These are phyloP conservation scores for Rhizophagus sp. DNA, from an alignment of 192 early-diverging fungal genomes.

Conservation along the genomic window DNA sequence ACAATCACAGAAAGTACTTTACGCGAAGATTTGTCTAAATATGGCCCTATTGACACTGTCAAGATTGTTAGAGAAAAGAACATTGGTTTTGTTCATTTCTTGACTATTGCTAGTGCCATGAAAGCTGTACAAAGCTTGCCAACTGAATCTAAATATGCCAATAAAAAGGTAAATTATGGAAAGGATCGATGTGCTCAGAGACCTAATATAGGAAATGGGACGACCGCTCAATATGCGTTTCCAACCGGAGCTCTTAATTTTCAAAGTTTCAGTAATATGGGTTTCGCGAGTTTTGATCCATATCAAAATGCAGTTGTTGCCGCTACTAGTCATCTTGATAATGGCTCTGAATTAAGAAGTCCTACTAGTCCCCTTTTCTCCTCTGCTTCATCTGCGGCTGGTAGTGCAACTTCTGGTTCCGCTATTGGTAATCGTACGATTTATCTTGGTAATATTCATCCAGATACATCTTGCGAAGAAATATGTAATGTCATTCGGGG, in stretches of 20 bases:
- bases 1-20: conserved; percentile 56
- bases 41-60: conserved; percentile 74
- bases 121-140: conserved; percentile 69
- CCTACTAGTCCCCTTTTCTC: conserved; percentile 28
- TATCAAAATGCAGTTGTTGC: conserved; percentile 31
- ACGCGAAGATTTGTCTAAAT: conserved; percentile 62
- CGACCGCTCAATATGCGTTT: conserved; percentile 30
- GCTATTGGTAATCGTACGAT: conserved; percentile 70
- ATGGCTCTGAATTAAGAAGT: conserved; percentile 13
- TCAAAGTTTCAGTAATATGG: conserved; percentile 34
- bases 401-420: conserved; percentile 31
- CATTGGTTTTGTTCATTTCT: conserved; percentile 87
- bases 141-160: conserved; percentile 54
- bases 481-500: conserved; percentile 87
- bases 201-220: neutral
- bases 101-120: conserved; percentile 66
- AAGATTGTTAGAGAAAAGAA: conserved; percentile 70
- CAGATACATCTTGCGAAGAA: conserved; percentile 78
- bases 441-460: conserved; percentile 79
- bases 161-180: conserved; percentile 73
- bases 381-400: conserved; percentile 25
- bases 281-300: conserved; percentile 30
- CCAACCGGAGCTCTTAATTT: conserved; percentile 22
- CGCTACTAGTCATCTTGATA: conserved; percentile 25
- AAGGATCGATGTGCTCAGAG: conserved; percentile 77